These are phyloP conservation scores for Backusella mclennaniae DNA, from an alignment of 192 early-diverging fungal species.

Conservation along the genomic window DNA sequence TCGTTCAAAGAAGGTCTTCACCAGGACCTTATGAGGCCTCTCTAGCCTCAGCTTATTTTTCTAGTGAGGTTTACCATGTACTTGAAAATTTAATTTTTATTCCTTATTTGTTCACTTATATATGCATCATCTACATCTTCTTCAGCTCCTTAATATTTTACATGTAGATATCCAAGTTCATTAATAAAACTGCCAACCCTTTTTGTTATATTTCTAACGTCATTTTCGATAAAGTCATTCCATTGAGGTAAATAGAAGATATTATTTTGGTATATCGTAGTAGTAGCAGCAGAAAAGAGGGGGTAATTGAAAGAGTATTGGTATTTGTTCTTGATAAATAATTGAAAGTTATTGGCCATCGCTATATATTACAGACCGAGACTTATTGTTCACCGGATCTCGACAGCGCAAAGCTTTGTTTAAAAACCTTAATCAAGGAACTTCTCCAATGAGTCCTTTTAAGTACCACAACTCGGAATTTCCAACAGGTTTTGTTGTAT, in stretches of 20 bases:
- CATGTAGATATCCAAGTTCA: conserved; percentile 11
- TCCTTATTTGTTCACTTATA: no score
- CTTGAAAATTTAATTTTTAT: no score
- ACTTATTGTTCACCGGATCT: conserved; percentile 52
- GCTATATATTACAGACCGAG: conserved; percentile 46
- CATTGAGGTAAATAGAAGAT: no score
- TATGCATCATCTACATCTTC: no score
- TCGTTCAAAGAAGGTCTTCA: no score
- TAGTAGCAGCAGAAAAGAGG: neutral
- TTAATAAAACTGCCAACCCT: conserved; percentile 39
- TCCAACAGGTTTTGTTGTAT: neutral
- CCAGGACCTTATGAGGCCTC: no score
- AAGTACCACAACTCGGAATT: neutral
- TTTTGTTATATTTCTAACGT: neutral
- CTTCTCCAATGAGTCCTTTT: conserved; percentile 52
- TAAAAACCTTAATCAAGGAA: conserved; percentile 81
- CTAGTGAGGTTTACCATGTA: no score
- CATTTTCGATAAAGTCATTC: neutral
- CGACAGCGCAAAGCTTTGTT: conserved; percentile 53
- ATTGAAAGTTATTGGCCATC: conserved; percentile 50
- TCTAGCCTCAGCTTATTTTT: no score
- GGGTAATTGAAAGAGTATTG: neutral
- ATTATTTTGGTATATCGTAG: no score
- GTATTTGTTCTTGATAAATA: neutral
- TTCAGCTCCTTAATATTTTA: neutral